phyloP scores from a whole-genome alignment of 768 basidiomycete genomes.

The Amanita phalloides region DNA sequence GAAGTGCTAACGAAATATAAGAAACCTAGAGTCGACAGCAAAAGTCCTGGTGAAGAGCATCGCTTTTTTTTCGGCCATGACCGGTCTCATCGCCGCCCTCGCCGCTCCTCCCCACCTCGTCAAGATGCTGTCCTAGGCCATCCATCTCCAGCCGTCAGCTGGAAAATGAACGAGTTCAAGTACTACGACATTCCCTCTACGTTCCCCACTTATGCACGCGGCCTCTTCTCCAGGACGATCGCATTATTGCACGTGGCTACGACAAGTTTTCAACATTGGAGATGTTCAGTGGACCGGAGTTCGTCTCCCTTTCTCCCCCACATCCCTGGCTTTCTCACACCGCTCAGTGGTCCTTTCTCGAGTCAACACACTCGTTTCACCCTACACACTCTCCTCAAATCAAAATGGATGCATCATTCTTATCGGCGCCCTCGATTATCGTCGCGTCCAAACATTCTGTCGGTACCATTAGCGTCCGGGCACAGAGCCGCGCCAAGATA shows the following conservation, averaged over 20 bases:
- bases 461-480: conserved; percentile 36
- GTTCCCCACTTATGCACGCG: conserved; percentile 92
- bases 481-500: conserved; percentile 63
- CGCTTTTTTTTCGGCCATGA: conserved; percentile 25
- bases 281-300: conserved; percentile 95
- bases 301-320: conserved; percentile 4
- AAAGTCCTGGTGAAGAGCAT: conserved; percentile 90
- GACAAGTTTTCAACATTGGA: conserved; percentile 98
- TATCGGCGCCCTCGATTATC: conserved; percentile 76
- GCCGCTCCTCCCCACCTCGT: conserved; percentile 50
- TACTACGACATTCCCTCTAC: conserved; percentile 85
- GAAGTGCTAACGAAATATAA: too few species aligned
- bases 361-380: conserved; percentile 56
- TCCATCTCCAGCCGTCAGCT: conserved; percentile 53
- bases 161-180: conserved; percentile 98
- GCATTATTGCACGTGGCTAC: conserved; percentile 85
- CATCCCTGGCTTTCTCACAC: neutral
- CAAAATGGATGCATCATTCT: conserved; percentile 97
- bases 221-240: conserved; percentile 62
- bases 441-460: conserved; percentile 91
- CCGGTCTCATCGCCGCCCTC: conserved; percentile 49
- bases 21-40: too few species aligned
- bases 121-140: conserved; percentile 47
- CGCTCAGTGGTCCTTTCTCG: conserved; percentile 59
- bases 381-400: conserved; percentile 84